Percentiles rank a stretch among this genome's conserved stretches.
These are phyloP conservation scores for Pterulicium gracile DNA, from an alignment of 1,284 basidiomycete genomes.

Conservation along the genomic window DNA sequence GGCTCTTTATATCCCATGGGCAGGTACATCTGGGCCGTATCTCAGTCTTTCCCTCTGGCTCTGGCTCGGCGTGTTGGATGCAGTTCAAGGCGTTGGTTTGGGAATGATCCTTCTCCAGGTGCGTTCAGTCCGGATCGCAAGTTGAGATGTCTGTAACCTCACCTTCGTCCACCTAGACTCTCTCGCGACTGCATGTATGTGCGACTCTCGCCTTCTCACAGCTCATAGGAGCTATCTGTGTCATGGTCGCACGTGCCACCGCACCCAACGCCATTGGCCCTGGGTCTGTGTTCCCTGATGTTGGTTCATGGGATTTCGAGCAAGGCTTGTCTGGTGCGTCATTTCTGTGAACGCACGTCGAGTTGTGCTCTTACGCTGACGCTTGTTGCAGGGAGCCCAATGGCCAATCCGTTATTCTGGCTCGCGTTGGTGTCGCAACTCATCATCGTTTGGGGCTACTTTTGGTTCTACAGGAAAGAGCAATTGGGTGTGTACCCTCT, in stretches of 20 bases:
- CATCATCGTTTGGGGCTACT: constrained; percentile 82
- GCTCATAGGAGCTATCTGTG: constrained; percentile 70
- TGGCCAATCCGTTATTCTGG: constrained; percentile 82
- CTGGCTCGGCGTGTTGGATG: constrained; percentile 89
- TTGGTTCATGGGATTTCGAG: constrained; percentile 77
- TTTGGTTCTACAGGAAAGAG: constrained; percentile 90
- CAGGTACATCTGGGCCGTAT: constrained; percentile 73
- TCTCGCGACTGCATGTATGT: constrained; percentile 87
- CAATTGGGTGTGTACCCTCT: constrained; percentile 51
- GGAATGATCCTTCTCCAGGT: constrained; percentile 90
- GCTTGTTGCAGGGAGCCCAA: constrained; percentile 44
- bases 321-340: constrained; percentile 47
- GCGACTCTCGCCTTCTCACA: constrained; percentile 85
- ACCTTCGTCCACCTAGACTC: constrained; percentile 37
- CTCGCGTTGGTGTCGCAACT: constrained; percentile 71
- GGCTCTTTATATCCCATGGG: constrained; percentile 87
- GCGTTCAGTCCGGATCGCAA: constrained; percentile 11
- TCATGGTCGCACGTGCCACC: constrained; percentile 81
- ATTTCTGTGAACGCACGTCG: constrained; percentile 2
- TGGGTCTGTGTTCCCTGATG: constrained; percentile 84
- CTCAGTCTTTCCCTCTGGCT: constrained; percentile 83
- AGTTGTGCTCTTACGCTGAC: constrained; percentile 2
- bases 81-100: constrained; percentile 85
- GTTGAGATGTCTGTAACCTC: background rate
- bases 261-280: constrained; percentile 78